Percentiles rank a stretch among this genome's conserved stretches.
These are phyloP conservation scores for Chalaropsis ovoidea DNA, from an alignment of 2,329 filamentous ascomycete genomes.

Conservation along the genomic window DNA sequence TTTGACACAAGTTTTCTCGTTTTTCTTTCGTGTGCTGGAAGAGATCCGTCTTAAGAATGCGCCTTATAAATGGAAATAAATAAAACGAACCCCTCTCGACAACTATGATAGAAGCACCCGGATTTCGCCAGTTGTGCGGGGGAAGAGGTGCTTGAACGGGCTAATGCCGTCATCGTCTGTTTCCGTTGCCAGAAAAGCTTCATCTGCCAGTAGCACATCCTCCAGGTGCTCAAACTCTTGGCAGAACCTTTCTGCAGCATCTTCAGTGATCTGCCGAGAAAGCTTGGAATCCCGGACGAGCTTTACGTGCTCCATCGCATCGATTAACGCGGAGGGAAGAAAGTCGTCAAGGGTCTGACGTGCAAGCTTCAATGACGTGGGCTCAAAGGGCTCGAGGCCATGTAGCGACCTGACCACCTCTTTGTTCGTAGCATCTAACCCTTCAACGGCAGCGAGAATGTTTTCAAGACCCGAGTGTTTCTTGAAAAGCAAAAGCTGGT, in stretches of 20 bases:
- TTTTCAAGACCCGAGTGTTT: constrained; percentile 60
- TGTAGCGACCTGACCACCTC: constrained; percentile 36
- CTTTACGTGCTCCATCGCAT: constrained; percentile 73
- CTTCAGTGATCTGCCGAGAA: constrained; percentile 66
- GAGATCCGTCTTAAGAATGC: not conserved
- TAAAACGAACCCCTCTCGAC: not conserved
- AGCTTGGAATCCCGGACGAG: constrained; percentile 61
- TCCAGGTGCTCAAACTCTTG: constrained; percentile 63
- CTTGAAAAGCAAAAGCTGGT: constrained; percentile 64
- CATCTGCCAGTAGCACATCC: constrained; percentile 39
- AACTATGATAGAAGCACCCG: constrained; percentile 46
- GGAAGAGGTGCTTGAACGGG: constrained; percentile 41
- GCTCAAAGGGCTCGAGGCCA: constrained; percentile 47
- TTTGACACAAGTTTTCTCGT: not conserved
- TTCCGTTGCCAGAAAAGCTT: constrained; percentile 30
- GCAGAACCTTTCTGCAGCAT: constrained; percentile 75
- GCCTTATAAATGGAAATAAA: not conserved
- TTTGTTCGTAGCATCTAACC: constrained; percentile 37
- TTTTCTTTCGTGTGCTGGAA: not conserved
- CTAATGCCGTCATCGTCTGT: constrained; percentile 30
- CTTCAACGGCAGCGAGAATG: constrained; percentile 39
- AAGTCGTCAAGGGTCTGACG: constrained; percentile 81
- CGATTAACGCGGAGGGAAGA: constrained; percentile 83
- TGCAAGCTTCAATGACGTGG: constrained; percentile 50
- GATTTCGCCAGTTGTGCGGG: constrained; percentile 51